Evolutionary conservation across 306 rosid species (phyloP).

Genomic region (Rosa rugosa): DNA sequence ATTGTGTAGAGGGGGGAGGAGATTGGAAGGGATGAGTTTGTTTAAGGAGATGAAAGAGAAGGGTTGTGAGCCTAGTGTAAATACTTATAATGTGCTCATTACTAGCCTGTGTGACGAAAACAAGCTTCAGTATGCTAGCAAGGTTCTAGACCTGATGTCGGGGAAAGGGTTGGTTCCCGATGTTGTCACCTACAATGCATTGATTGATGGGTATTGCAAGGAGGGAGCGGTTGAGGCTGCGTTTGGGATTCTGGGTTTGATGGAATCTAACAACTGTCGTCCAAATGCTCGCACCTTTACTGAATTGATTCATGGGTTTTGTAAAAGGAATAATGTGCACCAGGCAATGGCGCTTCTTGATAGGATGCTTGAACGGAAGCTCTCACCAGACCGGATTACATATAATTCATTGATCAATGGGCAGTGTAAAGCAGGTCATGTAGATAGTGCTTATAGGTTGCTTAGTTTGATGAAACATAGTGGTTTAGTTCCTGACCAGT

Average conservation of each 20-base stretch:
- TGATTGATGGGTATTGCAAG: conserved; percentile 74
- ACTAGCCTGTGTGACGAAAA: conserved; percentile 53
- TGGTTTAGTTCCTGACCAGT: conserved; percentile 62
- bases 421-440: conserved; percentile 61
- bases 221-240: conserved; percentile 57
- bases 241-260: conserved; percentile 49
- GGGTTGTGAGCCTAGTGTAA: conserved; percentile 65
- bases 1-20: conserved; percentile 51
- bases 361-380: conserved; percentile 58
- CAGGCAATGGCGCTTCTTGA: conserved; percentile 71
- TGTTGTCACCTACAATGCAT: conserved; percentile 63
- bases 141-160: conserved; percentile 49
- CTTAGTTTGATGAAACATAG: conserved; percentile 64
- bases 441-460: conserved; percentile 67
- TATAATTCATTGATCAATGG: conserved; percentile 75
- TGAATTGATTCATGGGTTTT: conserved; percentile 73
- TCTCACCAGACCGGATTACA: conserved; percentile 55
- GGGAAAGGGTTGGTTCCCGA: conserved; percentile 59
- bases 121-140: conserved; percentile 53
- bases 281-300: conserved; percentile 68
- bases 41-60: conserved; percentile 57
- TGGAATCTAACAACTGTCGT: conserved; percentile 57
- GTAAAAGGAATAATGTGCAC: conserved; percentile 57
- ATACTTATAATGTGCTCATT: conserved; percentile 70
- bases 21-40: conserved; percentile 46